Evolutionary conservation across 1,139 yeast species (phyloP).

Genomic region (Taiozyma sp.): DNA sequence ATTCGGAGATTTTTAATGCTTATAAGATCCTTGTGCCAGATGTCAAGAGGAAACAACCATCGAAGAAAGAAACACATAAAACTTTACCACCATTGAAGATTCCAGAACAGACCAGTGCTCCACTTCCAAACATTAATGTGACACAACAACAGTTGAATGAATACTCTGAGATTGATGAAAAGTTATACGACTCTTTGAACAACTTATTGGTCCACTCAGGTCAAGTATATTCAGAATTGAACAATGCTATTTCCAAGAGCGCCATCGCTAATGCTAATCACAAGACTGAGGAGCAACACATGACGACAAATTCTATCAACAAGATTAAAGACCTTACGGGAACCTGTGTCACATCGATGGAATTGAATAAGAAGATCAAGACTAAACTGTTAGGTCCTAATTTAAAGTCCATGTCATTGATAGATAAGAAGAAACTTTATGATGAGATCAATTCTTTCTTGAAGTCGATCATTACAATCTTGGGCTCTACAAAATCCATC

Average conservation of each 20-base stretch:
- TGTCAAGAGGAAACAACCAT: constrained; percentile 9
- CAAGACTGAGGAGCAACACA: constrained; percentile 19
- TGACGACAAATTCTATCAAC: constrained; percentile 24
- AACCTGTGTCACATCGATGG: constrained; percentile 78
- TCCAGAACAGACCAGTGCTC: constrained; percentile 10
- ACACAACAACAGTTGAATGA: constrained; percentile 29
- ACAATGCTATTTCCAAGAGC: constrained; percentile 67
- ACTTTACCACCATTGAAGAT: constrained; percentile 17
- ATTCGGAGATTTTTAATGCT: constrained; percentile 71
- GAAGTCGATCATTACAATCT: constrained; percentile 75
- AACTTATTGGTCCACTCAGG: constrained; percentile 75
- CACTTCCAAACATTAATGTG: constrained; percentile 11
- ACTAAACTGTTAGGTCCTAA: constrained; percentile 49
- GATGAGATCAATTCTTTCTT: constrained; percentile 82
- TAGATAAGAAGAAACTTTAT: constrained; percentile 68
- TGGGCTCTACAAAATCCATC: constrained; percentile 79
- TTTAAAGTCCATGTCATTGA: constrained; percentile 40
- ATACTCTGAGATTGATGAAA: constrained; percentile 60
- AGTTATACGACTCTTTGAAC: constrained; percentile 66
- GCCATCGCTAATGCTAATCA: constrained; percentile 48
- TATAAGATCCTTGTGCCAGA: constrained; percentile 41
- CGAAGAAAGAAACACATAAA: constrained; percentile 7
- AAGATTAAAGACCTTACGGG: constrained; percentile 74
- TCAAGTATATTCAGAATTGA: constrained; percentile 71
- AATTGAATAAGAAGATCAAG: constrained; percentile 64